Percentiles rank a stretch among this genome's conserved stretches.
These are phyloP conservation scores for Lablab purpureus DNA, from an alignment of 306 rosid species.

Conservation along the genomic window DNA sequence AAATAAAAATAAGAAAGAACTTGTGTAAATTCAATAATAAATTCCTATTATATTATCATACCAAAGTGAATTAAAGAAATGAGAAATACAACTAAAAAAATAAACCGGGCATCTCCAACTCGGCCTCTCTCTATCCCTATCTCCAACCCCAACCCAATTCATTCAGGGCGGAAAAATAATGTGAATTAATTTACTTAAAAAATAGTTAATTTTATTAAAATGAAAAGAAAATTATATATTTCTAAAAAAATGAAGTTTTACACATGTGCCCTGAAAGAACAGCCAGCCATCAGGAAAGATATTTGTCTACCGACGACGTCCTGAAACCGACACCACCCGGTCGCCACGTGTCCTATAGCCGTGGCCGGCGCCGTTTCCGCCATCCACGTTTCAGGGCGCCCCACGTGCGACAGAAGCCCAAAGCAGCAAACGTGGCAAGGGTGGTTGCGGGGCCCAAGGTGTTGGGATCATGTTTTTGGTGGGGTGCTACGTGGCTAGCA, in stretches of 20 bases:
- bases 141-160: too few relatives aligned
- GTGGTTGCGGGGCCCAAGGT: constrained; percentile 19
- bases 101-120: too few relatives aligned
- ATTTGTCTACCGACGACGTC: constrained; percentile 44
- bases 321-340: not conserved
- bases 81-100: too few relatives aligned
- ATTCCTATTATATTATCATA: too few relatives aligned
- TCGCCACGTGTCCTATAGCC: constrained; percentile 42
- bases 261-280: not conserved
- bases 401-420: constrained; percentile 41
- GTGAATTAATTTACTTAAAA: too few relatives aligned
- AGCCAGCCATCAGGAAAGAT: constrained; percentile 16
- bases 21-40: too few relatives aligned
- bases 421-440: not conserved
- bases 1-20: too few relatives aligned
- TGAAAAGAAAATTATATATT: not conserved
- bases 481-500: constrained; percentile 37
- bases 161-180: too few relatives aligned
- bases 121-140: too few relatives aligned
- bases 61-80: too few relatives aligned
- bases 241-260: too few relatives aligned
- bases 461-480: constrained; percentile 2
- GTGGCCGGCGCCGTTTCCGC: not conserved
- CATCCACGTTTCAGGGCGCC: constrained; percentile 32
- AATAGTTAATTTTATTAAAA: not conserved